phyloP scores from a whole-genome alignment of 129 eudicot species.

The Cynara cardunculus region DNA sequence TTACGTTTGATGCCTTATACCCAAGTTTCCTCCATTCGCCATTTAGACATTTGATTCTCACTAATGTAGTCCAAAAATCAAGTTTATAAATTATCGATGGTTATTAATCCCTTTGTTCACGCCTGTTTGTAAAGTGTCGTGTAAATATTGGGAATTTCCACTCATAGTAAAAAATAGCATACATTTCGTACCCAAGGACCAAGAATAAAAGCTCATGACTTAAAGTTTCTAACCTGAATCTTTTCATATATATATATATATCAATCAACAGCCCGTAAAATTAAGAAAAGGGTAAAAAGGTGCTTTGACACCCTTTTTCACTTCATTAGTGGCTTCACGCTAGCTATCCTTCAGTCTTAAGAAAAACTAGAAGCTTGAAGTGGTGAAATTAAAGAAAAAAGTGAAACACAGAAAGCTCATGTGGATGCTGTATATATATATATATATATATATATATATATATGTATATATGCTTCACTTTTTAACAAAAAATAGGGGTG shows the following conservation, averaged over 20 bases:
- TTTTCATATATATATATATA: background rate
- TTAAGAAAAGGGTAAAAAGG: background rate
- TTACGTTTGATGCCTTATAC: background rate
- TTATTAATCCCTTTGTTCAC: background rate
- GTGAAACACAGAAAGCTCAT: background rate
- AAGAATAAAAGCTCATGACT: slow-evolving; percentile 16
- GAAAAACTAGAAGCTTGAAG: background rate
- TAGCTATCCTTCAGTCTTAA: slow-evolving; percentile 9
- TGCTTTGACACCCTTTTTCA: background rate
- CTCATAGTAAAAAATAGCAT: background rate
- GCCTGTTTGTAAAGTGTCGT: background rate
- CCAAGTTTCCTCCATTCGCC: background rate
- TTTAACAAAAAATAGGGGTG: background rate
- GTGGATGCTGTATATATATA: background rate
- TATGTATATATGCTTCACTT: too few relatives aligned
- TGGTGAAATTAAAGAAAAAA: slow-evolving; percentile 8
- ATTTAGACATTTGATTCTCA: background rate
- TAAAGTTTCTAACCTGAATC: background rate
- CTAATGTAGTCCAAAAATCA: background rate
- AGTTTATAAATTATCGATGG: background rate
- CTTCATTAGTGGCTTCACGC: slow-evolving; percentile 2
- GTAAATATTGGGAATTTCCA: background rate
- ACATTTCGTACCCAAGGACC: background rate
- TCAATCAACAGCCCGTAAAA: slow-evolving; percentile 6
- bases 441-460: too few relatives aligned